Evolutionary conservation across 2,329 filamentous ascomycete genomes (phyloP).

Genomic region (Colletotrichum sp.): DNA sequence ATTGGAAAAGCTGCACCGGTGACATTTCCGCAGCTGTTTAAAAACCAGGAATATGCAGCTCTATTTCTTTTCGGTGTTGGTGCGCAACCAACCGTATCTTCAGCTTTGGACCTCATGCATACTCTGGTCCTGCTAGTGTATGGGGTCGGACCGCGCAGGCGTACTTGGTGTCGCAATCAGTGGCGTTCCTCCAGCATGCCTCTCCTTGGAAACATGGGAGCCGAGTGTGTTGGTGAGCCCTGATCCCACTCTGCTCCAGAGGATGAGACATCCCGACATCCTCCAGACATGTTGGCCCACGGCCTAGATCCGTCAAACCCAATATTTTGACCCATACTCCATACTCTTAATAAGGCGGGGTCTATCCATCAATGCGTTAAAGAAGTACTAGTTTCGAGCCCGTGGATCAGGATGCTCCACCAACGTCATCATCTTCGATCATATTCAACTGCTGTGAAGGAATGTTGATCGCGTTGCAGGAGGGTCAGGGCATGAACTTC

Average conservation of each 20-base stretch:
- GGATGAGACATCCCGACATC: not conserved
- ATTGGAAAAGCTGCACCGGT: not conserved
- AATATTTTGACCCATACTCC: not conserved
- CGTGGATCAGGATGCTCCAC: not conserved
- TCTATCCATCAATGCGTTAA: not conserved
- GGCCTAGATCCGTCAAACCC: not conserved
- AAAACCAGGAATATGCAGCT: not conserved
- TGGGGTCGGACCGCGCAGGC: not conserved
- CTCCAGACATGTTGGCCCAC: not conserved
- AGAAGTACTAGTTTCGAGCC: not conserved
- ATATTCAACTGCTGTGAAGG: not conserved
- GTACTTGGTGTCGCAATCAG: not conserved
- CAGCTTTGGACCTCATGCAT: not conserved
- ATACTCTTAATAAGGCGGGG: not conserved
- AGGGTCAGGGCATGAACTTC: not conserved
- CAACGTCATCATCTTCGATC: not conserved
- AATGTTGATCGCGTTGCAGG: not conserved
- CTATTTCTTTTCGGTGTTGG: not conserved
- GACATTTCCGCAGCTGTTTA: not conserved
- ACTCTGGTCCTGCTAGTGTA: not conserved
- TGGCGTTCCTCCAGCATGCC: not conserved
- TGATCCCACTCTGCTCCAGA: not conserved
- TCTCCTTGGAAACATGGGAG: not conserved
- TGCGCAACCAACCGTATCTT: not conserved
- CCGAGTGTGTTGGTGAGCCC: not conserved